Base-by-base conservation (phyloP, 2,329 filamentous ascomycete species). In the Simplicillium sp. region DNA sequence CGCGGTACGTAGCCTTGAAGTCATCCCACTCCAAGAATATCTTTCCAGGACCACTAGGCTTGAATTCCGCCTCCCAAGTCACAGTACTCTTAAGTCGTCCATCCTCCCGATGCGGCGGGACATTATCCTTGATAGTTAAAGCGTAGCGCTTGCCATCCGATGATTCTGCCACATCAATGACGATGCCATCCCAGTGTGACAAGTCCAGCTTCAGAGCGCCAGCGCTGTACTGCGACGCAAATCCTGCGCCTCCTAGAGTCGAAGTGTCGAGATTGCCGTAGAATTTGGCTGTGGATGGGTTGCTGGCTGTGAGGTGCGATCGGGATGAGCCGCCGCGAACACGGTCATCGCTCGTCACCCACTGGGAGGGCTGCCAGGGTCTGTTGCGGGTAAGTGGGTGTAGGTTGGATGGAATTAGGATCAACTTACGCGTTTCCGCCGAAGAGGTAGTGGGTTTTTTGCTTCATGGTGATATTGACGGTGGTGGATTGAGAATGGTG, bases 61-160 rank as follows among this genome's bases (percentile, higher is more conserved):
- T 47, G 43, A 90, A 88, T 50, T 84, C 77, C 46, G 72, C 81
- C 59, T 94, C 85, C 73, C 82, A 92, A 36, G 75, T 84, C 4
- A 87, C 54, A 0, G 78, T 80, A 38, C 82, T 78, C 59, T 82
- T 75, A 50, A 89, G 82, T n/a, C 82, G 66, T 2, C 82, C 83
- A 50, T 81, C 77, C 3, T 74, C 67, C 11, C 73, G 66, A 34
- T 59, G 68, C 1, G 72, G 68, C 1, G 78, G 66, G 3, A 85
- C 56, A 41, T 75, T 67, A 54, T 92, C 82, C 59, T 89, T 92
- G 45, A 94, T 57, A 4, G 77, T 81, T 45, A 94, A 62, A 0
- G 84, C 87, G 57, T 89, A 92, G 15, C 66, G 68, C 54, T 84
- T 87, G 38, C 68, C 67, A 53, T 86, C 82, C 65, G 36, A 66